Evolutionary conservation across 2,329 filamentous ascomycete species (phyloP).

Genomic region (Penicillium sp.): DNA sequence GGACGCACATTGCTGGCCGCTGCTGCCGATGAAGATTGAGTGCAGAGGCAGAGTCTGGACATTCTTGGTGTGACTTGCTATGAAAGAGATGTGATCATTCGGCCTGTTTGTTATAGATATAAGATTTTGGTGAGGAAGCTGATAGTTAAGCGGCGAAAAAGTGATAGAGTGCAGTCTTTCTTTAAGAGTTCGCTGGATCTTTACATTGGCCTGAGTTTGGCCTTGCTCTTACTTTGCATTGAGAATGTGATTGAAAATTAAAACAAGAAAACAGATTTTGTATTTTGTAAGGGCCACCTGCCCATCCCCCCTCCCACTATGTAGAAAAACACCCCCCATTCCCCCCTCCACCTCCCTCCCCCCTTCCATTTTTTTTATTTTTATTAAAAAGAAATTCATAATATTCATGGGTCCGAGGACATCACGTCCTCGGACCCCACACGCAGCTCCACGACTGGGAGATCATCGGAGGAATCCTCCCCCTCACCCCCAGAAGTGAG

Average conservation of each 20-base stretch:
- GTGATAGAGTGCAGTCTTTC: neutral
- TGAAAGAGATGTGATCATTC: no score
- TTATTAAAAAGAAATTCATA: neutral
- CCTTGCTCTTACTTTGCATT: neutral
- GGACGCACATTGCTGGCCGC: no score
- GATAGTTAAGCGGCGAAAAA: neutral
- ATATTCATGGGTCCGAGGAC: conserved; percentile 20
- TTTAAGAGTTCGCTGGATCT: neutral
- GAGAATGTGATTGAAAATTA: neutral
- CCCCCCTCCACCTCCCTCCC: neutral
- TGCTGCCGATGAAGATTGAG: neutral
- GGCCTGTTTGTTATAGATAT: neutral
- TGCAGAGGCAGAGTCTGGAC: neutral
- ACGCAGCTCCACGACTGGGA: conserved; percentile 45
- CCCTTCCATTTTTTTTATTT: neutral
- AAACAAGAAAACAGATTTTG: conserved; percentile 6
- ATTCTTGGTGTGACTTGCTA: no score
- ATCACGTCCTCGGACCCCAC: conserved; percentile 38
- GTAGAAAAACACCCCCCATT: neutral
- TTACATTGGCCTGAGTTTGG: neutral
- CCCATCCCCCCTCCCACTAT: neutral
- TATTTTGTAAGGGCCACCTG: conserved; percentile 2
- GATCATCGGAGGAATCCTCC: conserved; percentile 38
- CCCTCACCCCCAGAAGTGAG: conserved; percentile 31
- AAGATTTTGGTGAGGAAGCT: neutral